These are phyloP conservation scores for Vanrija pseudolonga DNA, from an alignment of 1,284 basidiomycete genomes.

Conservation along the genomic window DNA sequence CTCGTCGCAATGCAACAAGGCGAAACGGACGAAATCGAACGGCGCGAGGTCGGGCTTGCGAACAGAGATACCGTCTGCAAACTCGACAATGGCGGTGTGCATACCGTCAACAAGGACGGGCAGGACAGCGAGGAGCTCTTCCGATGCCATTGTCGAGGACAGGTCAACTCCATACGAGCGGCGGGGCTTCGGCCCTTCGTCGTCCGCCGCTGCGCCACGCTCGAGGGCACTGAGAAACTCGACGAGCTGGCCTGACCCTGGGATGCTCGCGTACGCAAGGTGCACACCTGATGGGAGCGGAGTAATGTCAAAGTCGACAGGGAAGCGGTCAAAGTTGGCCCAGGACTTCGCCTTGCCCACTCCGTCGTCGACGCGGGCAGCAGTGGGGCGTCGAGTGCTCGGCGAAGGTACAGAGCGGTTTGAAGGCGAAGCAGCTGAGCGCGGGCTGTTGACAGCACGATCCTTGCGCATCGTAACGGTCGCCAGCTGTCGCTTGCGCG, in stretches of 20 bases:
- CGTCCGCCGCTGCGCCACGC: neutral
- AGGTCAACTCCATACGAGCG: constrained; percentile 20
- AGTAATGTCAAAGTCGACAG: constrained; percentile 44
- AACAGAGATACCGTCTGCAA: constrained; percentile 7
- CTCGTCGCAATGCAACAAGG: constrained; percentile 1
- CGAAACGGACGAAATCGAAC: constrained; percentile 24
- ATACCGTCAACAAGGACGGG: constrained; percentile 29
- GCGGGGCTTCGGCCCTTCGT: constrained; percentile 6
- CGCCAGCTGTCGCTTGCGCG: neutral
- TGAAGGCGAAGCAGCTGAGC: neutral
- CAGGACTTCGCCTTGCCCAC: constrained; percentile 46
- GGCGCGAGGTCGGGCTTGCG: constrained; percentile 8
- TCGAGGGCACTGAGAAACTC: constrained; percentile 12
- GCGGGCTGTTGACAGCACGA: neutral
- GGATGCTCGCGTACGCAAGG: constrained; percentile 16
- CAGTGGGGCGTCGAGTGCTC: neutral
- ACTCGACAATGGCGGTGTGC: constrained; percentile 7
- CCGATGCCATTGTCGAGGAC: constrained; percentile 18
- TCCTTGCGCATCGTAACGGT: neutral
- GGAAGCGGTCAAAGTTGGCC: constrained; percentile 45
- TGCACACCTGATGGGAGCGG: constrained; percentile 44
- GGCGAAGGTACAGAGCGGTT: neutral
- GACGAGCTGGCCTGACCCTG: constrained; percentile 23
- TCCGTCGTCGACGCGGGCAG: constrained; percentile 43
- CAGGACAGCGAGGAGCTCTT: constrained; percentile 21